Base-by-base conservation (phyloP, 306 rosid genomes). In the Inga oerstediana region DNA sequence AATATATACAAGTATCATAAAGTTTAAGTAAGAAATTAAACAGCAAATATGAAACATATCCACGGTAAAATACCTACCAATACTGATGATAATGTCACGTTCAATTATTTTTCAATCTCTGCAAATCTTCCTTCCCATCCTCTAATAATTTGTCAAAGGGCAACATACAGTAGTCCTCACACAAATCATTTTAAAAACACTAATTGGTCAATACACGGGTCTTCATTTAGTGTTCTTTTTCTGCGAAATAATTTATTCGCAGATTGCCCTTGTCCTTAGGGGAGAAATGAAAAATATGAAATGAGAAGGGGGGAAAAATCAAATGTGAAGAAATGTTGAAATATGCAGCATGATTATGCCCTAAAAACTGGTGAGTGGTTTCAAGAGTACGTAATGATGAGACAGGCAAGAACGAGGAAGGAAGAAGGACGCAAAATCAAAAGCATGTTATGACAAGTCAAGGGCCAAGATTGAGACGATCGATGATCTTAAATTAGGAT, bases 51-150 rank as follows among this genome's bases (percentile, higher is more conserved):
- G 11, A 14, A 72, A 8, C 41, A 10, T 72, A 72, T 61, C 82
- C 68, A 19, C 70, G 27, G 79, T 72, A 78, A 49, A 64, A 72
- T 62, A 61, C 86, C 86, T 78, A 83, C 82, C 86, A 16, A 61
- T 51, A 51, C 20, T 52, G 13, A 13, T 51, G n/a, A 15, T 52
- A 52, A 52, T 52, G 22, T 52, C 19, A 19, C 62, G n/a, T 2
- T 49, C 43, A 39, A 10, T 59, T 20, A 10, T 59, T 59, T 22
- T 59, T 24, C 66, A 59, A 59, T 22, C 30, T 59, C 83, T 45
- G 72, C 78, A 74, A 6, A 17, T 30, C 70, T 65, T 65, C 71
- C n/a, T 75, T 35, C 0, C 39, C 49, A 10, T 51, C 46, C 22
- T 46, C 69, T 22, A 19, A 11, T 9, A 19, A 11, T 9, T 75